These are phyloP conservation scores for Lecanosticta acicola DNA, from an alignment of 2,329 filamentous ascomycete genomes.

Conservation along the genomic window DNA sequence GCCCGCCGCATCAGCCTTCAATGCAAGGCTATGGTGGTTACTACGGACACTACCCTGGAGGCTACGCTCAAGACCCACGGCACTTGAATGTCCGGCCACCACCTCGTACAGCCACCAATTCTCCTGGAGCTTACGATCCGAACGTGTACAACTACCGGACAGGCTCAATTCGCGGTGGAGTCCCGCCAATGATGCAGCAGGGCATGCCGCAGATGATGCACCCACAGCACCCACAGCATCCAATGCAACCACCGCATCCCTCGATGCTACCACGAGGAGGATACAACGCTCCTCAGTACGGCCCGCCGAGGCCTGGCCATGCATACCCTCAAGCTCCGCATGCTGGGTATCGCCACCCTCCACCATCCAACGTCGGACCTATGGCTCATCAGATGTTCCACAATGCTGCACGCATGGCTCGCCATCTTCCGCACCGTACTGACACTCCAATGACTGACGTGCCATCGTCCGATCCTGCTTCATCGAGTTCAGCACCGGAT, in stretches of 20 bases:
- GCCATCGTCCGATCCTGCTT: slow-evolving; percentile 41
- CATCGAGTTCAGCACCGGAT: slow-evolving; percentile 35
- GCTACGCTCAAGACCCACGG: slow-evolving; percentile 19
- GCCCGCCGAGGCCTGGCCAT: slow-evolving; percentile 20
- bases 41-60: slow-evolving; percentile 23
- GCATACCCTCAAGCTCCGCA: slow-evolving; percentile 19
- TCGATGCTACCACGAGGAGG: slow-evolving; percentile 9
- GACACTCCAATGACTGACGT: slow-evolving; percentile 36
- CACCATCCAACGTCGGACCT: slow-evolving; percentile 20
- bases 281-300: slow-evolving; percentile 16
- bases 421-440: slow-evolving; percentile 28
- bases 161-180: slow-evolving; percentile 20
- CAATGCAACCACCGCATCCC: slow-evolving; percentile 16
- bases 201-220: slow-evolving; percentile 16
- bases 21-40: slow-evolving; percentile 29
- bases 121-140: slow-evolving; percentile 24
- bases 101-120: slow-evolving; percentile 23
- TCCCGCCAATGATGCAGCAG: slow-evolving; percentile 18
- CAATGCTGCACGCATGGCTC: slow-evolving; percentile 31
- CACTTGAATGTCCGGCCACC: slow-evolving; percentile 26
- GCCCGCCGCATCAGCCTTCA: slow-evolving; percentile 20
- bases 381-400: slow-evolving; percentile 32
- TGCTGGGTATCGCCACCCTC: slow-evolving; percentile 21
- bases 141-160: slow-evolving; percentile 27
- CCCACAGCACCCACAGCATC: slow-evolving; percentile 18